A percentile compares a stretch with the other conserved stretches of the same genome.
These are phyloP conservation scores for Botrytis cinerea DNA, from an alignment of 2,329 filamentous ascomycete genomes.

Conservation along the genomic window DNA sequence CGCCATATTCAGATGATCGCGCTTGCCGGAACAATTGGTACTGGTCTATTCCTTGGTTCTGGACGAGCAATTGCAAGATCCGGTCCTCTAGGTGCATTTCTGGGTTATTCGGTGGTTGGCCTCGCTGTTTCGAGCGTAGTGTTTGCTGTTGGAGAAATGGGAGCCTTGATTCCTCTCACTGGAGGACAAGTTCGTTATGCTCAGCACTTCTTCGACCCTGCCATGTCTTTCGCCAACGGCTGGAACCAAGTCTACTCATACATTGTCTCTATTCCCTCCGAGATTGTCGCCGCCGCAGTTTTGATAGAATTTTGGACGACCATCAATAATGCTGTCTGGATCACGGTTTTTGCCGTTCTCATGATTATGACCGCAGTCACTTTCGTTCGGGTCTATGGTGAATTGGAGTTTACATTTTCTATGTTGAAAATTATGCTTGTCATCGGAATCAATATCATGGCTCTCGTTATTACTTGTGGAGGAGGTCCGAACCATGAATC, in stretches of 20 bases:
- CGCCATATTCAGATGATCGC: slow-evolving; percentile 48
- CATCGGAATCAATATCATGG: slow-evolving; percentile 61
- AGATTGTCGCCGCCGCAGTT: slow-evolving; percentile 64
- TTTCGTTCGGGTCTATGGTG: slow-evolving; percentile 47
- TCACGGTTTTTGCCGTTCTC: slow-evolving; percentile 44
- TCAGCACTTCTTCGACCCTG: slow-evolving; percentile 43
- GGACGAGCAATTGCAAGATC: slow-evolving; percentile 50
- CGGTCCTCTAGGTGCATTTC: slow-evolving; percentile 51
- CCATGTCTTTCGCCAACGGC: slow-evolving; percentile 40
- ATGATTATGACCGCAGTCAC: slow-evolving; percentile 43
- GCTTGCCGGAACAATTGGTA: slow-evolving; percentile 49
- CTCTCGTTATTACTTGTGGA: slow-evolving; percentile 49
- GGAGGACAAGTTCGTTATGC: slow-evolving; percentile 43
- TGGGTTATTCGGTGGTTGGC: slow-evolving; percentile 42
- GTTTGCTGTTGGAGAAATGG: slow-evolving; percentile 43
- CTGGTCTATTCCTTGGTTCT: slow-evolving; percentile 55
- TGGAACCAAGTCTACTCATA: slow-evolving; percentile 41
- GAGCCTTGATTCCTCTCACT: slow-evolving; percentile 41
- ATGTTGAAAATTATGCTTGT: slow-evolving; percentile 63
- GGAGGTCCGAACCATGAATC: slow-evolving; percentile 59
- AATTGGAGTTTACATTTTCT: slow-evolving; percentile 57
- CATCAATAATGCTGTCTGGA: slow-evolving; percentile 50
- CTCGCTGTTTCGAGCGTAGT: slow-evolving; percentile 50
- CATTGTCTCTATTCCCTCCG: slow-evolving; percentile 45
- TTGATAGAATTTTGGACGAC: slow-evolving; percentile 66